Percentiles rank a stretch among this genome's conserved stretches.
Evolutionary conservation across 1,284 basidiomycete species (phyloP).

Genomic region (Pholiota adiposa): DNA sequence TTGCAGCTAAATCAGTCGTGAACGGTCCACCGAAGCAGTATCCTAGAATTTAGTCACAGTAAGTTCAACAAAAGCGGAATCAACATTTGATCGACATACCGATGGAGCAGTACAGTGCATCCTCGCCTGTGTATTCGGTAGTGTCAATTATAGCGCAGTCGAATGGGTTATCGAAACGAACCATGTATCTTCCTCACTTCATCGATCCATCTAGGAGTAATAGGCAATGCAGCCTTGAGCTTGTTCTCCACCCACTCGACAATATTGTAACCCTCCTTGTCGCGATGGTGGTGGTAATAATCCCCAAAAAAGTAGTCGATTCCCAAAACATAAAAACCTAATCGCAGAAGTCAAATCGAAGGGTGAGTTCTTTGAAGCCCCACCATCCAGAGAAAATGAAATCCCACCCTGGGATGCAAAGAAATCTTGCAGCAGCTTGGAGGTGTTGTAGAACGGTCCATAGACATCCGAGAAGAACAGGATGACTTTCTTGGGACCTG

Average conservation of each 20-base stretch:
- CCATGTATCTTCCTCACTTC: conserved; percentile 50
- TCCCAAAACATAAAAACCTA: conserved; percentile 57
- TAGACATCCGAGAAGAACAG: conserved; percentile 54
- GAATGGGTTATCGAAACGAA: conserved; percentile 10
- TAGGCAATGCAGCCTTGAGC: conserved; percentile 36
- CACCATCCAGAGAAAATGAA: conserved; percentile 12
- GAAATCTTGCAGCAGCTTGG: conserved; percentile 48
- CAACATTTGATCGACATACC: too few species aligned
- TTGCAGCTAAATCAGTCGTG: conserved; percentile 46
- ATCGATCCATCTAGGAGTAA: conserved; percentile 52
- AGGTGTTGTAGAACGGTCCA: conserved; percentile 50
- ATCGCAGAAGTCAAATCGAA: conserved; percentile 32
- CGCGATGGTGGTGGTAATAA: conserved; percentile 39
- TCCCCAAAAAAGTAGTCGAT: conserved; percentile 64
- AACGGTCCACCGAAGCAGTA: conserved; percentile 64
- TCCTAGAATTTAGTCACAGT: conserved; percentile 32
- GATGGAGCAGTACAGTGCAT: conserved; percentile 35
- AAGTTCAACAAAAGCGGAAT: too few species aligned
- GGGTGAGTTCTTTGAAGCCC: conserved; percentile 28
- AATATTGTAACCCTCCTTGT: conserved; percentile 43
- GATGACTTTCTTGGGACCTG: conserved; percentile 39
- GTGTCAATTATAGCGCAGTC: not conserved
- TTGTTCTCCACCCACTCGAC: conserved; percentile 43
- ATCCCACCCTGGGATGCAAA: conserved; percentile 53
- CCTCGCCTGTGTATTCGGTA: conserved; percentile 23